Evolutionary conservation across 345 rosid genomes (phyloP), one percentile per base, ranked within the genome.

Genomic region (Camelina sativa): DNA sequence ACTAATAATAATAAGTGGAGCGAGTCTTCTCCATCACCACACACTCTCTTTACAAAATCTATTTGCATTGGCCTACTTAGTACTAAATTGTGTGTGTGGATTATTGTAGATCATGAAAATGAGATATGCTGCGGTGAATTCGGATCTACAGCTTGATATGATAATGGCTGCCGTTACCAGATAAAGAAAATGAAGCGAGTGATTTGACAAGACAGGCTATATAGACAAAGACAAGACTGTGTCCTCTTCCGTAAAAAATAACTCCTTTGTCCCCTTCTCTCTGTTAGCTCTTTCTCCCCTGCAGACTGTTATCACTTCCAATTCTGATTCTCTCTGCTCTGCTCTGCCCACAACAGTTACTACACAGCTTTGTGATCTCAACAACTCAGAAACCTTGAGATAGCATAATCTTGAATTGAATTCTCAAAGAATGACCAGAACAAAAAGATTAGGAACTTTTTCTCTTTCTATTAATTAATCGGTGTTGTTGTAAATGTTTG

Each of bases 111-210:
- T 25, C 72, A 66, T 74, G 72, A 74, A 28, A 74, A 3, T 66
- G 78, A 74, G 41, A 76, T 56, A 41, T 70, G 76, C 51, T 76
- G 70, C 59, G 56, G 44, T 47, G 76, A 70, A 35, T 20, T 11
- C 3, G 62, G 51, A 71, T 64, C 47, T 63, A 77, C 67, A 65
- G 47, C 76, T 65, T 65, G 67, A 64, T 50, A 55, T 69, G 63
- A 76, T 71, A 64, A 57, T 57, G 66, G 76, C 72, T 71, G 71
- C 72, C 64, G 62, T 77, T 71, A 73, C 73, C 8, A 64, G 72
- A 55, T 50, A 51, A 54, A 72, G 65, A 47, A 28, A 71, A 67
- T 60, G 71, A 60, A 76, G 19, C 13, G 55, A 64, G 67, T 71
- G 80, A 77, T 71, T 48, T 71, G 80, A 77, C 80, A 43, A 19